Base-by-base conservation (phyloP, 768 basidiomycete genomes). In the Gautieria morchelliformis region DNA sequence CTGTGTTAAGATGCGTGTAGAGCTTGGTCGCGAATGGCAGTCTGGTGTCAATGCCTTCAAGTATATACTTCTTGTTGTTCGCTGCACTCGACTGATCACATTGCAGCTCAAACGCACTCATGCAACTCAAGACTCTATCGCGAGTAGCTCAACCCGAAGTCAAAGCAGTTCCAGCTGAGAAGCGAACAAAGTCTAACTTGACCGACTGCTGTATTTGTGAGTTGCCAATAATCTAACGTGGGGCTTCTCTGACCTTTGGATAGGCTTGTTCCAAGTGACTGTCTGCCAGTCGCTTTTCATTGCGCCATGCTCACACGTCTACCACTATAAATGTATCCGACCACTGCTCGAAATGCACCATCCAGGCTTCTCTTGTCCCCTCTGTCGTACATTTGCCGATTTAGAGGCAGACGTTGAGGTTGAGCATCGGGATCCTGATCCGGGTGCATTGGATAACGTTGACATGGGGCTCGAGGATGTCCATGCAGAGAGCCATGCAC, bases 211-310 rank as follows among this genome's bases (percentile, higher is more conserved):
- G 93, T 67, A 95, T 97, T 67, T 96, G 95, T 89, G 60, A 55
- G 87, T 37, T 9, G 14, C 14, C 35, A 9, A 9, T 75, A 9
- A 33, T 17, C n/a, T 45, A 51, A 37, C 27, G 4, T 17, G n/a
- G 33, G 27, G 48, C 49, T 39, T 46, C 51, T 63, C 60, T 45
- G 53, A 32, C 41, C 51, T 12, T 39, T 59, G 46, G 46, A 30
- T 54, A 81, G 80, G 82, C 68, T 71, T 87, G 27, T 99, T 95
- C 74, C 74, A 83, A 22, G 93, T 98, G 0, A 87, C 91, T 1
- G 93, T 97, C 68, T 89, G 86, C 60, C 95, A 99, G 71, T 89
- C 93, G 0, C 82, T 98, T 49, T 97, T 99, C 75, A 94, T 99
- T 67, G 93, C 95, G 30, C 95, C 95, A 0, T 99, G 95, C 71